Evolutionary conservation across 2,329 filamentous ascomycete species (phyloP).

Genomic region (Mariannaea sp.): DNA sequence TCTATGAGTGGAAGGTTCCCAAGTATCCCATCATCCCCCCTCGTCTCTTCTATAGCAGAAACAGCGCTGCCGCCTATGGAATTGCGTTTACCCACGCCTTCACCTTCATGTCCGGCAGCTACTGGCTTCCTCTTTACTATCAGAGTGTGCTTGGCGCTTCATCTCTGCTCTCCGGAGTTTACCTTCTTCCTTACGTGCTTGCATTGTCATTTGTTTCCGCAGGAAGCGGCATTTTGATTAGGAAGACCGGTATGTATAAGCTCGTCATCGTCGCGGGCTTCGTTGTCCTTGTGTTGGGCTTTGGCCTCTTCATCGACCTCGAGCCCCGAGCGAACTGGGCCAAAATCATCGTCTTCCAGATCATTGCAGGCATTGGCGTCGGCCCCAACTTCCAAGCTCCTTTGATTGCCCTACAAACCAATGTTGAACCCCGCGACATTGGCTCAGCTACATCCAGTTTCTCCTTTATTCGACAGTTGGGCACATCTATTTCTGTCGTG

Average conservation of each 20-base stretch:
- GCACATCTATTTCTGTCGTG: conserved; percentile 70
- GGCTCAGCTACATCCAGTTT: conserved; percentile 72
- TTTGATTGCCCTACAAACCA: conserved; percentile 69
- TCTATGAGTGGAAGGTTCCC: conserved; percentile 75
- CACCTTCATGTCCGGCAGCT: conserved; percentile 77
- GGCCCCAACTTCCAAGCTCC: conserved; percentile 73
- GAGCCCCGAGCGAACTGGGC: conserved; percentile 58
- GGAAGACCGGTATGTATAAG: conserved; percentile 69
- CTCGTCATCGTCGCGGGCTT: conserved; percentile 64
- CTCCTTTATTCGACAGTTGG: conserved; percentile 70
- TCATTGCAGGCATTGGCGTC: conserved; percentile 66
- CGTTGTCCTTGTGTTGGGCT: conserved; percentile 65
- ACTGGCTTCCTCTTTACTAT: conserved; percentile 86
- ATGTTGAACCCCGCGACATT: conserved; percentile 65
- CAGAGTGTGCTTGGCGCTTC: conserved; percentile 72
- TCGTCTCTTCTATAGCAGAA: conserved; percentile 67
- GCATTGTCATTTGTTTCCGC: conserved; percentile 68
- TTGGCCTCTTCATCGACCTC: conserved; percentile 67
- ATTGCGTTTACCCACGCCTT: conserved; percentile 75
- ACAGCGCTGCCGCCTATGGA: conserved; percentile 67
- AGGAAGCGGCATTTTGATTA: conserved; percentile 59
- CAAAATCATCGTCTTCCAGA: conserved; percentile 64
- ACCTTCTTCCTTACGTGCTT: conserved; percentile 72
- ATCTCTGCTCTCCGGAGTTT: conserved; percentile 75
- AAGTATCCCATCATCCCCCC: conserved; percentile 80